Base-by-base conservation (phyloP, 1,284 basidiomycete genomes). In the Singerocomus inundabilis region DNA sequence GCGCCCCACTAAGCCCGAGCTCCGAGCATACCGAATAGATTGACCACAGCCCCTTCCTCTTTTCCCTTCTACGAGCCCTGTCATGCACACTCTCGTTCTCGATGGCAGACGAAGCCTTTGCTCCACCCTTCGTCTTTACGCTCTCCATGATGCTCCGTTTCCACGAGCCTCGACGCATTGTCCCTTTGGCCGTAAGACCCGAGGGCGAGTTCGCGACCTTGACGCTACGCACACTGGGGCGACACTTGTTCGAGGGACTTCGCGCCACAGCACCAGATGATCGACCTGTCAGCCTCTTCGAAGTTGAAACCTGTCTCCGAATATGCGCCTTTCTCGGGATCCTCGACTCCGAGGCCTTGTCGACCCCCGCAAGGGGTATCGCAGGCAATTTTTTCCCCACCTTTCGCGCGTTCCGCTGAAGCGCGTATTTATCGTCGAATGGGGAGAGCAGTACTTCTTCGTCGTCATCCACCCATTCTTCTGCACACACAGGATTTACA, bases 21-120 rank as follows among this genome's bases (percentile, higher is more conserved):
- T 64, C 61, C 1, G 63, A 60, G 43, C 57, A 58, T 8, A 63
- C 63, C 24, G 64, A 67, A 48, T 67, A 63, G 34, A 63, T 63
- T 0, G 61, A 63, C 62, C 62, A 56, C 10, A 57, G 16, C 11
- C 62, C 64, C 42, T 59, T 67, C 52, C 53, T 49, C 52, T 45
- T 66, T 32, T 52, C 58, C 44, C 51, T 65, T 39, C 31, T 60
- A n/a, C 57, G 59, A 7, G 25, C 9, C 2, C 6, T 16, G 10
- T 44, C 58, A n/a, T 44, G 51, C 13, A 12, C 31, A 18, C 24
- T 41, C 42, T 49, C 43, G 40, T 63, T 61, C 50, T 65, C 58
- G 36, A 32, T 40, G 18, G 51, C 44, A 15, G 42, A 49, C 16
- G 50, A 49, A 28, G 16, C 49, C 24, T 44, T 56, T 8, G 5